Conservation (phyloP, 345 rosid genomes). For the Pistacia integerrima region DNA sequence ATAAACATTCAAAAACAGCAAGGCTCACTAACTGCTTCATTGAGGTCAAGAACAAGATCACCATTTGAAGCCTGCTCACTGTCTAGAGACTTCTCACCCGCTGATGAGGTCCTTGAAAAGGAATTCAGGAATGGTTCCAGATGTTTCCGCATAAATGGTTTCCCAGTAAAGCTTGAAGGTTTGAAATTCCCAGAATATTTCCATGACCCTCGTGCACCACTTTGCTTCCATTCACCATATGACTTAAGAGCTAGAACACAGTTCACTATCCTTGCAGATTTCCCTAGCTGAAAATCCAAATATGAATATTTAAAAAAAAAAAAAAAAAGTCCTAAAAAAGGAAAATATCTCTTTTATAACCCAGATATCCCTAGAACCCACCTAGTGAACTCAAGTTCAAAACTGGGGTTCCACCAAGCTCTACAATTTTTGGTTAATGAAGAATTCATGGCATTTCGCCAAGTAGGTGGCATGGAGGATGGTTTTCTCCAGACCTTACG, state of each 20-base stretch:
- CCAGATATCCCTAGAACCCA: background rate
- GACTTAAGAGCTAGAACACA: conserved; percentile 85
- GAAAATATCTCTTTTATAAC: background rate
- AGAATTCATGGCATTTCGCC: background rate
- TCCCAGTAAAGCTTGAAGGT: conserved; percentile 37
- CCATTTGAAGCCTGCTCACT: conserved; percentile 29
- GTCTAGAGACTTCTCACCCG: conserved; percentile 44
- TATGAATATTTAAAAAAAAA: background rate
- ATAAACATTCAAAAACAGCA: conserved; percentile 16
- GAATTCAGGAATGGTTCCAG: conserved; percentile 69
- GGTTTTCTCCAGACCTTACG: background rate
- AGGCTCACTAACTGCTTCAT: conserved; percentile 58
- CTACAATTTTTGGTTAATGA: background rate
- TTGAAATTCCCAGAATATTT: conserved; percentile 60
- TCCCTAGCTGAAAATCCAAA: conserved; percentile 61
- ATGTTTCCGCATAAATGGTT: conserved; percentile 60
- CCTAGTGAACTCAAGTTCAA: background rate
- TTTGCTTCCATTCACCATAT: conserved; percentile 75
- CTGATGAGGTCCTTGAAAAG: conserved; percentile 47
- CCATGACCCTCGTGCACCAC: conserved; percentile 73
- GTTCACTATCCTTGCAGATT: conserved; percentile 72
- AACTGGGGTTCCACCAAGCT: background rate
- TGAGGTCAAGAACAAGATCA: conserved; percentile 48
- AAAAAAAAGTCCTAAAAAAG: background rate
- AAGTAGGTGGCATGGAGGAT: background rate